These are phyloP conservation scores for Trypanosoma mega DNA, from an alignment of 208 protist genomes.

Conservation along the genomic window DNA sequence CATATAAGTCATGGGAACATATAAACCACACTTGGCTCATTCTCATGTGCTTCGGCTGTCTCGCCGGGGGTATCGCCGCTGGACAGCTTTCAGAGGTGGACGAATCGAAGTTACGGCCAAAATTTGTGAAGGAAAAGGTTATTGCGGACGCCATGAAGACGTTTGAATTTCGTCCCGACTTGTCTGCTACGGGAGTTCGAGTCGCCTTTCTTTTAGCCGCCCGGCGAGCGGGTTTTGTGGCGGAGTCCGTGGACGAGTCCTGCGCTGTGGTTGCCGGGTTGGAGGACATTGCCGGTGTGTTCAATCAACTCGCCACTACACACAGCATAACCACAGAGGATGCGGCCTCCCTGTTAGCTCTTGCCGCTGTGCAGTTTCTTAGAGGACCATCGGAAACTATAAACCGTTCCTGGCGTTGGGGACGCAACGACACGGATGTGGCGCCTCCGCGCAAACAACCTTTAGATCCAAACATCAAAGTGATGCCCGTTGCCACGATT, in stretches of 20 bases:
- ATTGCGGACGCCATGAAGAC: conserved; percentile 53
- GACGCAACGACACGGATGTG: conserved; percentile 77
- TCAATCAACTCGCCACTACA: conserved; percentile 57
- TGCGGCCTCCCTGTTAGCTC: conserved; percentile 54
- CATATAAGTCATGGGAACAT: conserved; percentile 88
- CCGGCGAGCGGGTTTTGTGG: conserved; percentile 59
- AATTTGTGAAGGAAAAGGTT: conserved; percentile 54
- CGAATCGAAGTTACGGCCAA: conserved; percentile 66
- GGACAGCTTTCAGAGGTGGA: conserved; percentile 75
- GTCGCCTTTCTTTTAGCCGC: conserved; percentile 82
- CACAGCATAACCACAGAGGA: conserved; percentile 67
- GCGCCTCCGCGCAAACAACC: conserved; percentile 47
- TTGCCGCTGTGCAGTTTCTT: conserved; percentile 75
- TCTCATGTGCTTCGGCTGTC: conserved; percentile 78
- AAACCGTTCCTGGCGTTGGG: conserved; percentile 64
- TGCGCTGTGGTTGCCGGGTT: conserved; percentile 72
- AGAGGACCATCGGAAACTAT: conserved; percentile 58
- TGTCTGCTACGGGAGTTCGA: conserved; percentile 73
- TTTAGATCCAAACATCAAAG: conserved; percentile 17
- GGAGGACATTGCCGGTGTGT: conserved; percentile 66
- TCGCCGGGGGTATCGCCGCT: conserved; percentile 61
- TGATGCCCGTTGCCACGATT: conserved; percentile 51
- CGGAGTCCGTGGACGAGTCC: conserved; percentile 71
- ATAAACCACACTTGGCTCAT: conserved; percentile 83
- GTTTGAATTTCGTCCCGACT: conserved; percentile 81